Base-by-base conservation (phyloP, 139 green algal species). In the Coelastrella sp. region DNA sequence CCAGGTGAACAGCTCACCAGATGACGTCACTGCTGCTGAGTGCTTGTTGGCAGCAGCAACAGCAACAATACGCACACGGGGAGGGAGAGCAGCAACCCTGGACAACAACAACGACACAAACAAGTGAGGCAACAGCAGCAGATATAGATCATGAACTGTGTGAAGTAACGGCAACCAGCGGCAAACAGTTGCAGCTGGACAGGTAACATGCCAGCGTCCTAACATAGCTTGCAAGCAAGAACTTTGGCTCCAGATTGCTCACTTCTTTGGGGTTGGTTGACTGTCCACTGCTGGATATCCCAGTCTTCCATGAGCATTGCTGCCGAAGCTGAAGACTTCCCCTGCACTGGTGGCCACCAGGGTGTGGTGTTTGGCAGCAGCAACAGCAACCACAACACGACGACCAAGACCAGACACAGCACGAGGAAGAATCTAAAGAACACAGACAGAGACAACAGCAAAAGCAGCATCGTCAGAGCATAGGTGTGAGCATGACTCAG, bases 321-420 rank as follows among this genome's bases (percentile, higher is more conserved):
- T 88, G 34, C 96, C 95, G 89, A 93, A 96, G 8, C 84, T 93
- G 51, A 85, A 97, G 45, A 99, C 89, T 86, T 98, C 95, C 43
- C 72, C 75, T 40, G 80, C 78, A 76, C 78, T 80, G 1, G 93
- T 94, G 72, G 94, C 87, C 4, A 90, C 92, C 45, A 98, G 85
- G 40, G 91, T 98, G 92, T 98, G 96, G 89, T 97, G 93, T 92
- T 98, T 98, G 73, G 85, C 95, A 0, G 93, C 93, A 9, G 95
- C 92, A 51, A 96, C 90, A 8, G 41, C 60, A 21, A 86, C 79
- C 45, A 89, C 67, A 60, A 89, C 80, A 15, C 75, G 75, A 9
- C 64, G 59, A 25, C 78, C 87, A 67, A 95, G 81, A 3, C 79
- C 79, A 9, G 81, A 51, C 37, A 96, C 90, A 37, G 51, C 35